Percentiles rank a stretch among this genome's conserved stretches.
These are phyloP conservation scores for Tetracladium marchalianum DNA, from an alignment of 495 filamentous ascomycete genomes.

Conservation along the genomic window DNA sequence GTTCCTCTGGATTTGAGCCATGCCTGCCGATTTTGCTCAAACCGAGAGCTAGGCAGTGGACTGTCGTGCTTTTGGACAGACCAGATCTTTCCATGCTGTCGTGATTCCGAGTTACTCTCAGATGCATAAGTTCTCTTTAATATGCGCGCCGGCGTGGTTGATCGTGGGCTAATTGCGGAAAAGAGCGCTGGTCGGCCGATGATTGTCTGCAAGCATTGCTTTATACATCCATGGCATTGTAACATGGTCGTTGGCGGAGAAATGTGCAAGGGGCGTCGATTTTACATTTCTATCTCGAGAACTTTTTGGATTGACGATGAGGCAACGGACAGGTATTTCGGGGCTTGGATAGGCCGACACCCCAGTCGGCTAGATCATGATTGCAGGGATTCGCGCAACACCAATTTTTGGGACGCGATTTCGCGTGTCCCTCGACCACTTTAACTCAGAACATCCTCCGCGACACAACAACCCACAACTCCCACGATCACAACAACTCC, in stretches of 20 bases:
- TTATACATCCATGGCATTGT: slow-evolving; percentile 13
- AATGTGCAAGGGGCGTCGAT: not conserved
- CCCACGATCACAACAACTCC: not conserved
- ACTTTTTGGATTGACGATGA: slow-evolving; percentile 1
- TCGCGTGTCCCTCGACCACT: not conserved
- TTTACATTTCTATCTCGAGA: not conserved
- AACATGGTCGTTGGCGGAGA: slow-evolving; percentile 10
- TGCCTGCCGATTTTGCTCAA: slow-evolving; percentile 1
- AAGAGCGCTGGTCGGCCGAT: slow-evolving; percentile 8
- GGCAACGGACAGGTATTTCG: not conserved
- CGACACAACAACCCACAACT: not conserved
- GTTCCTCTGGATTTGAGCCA: slow-evolving; percentile 16
- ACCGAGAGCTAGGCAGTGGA: too few species aligned
- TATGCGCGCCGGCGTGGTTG: too few species aligned
- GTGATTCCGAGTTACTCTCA: too few species aligned
- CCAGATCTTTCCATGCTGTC: too few species aligned
- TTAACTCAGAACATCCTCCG: not conserved
- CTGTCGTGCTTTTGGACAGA: too few species aligned
- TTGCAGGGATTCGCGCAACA: slow-evolving; percentile 7
- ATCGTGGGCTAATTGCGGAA: not conserved
- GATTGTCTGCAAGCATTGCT: slow-evolving; percentile 8
- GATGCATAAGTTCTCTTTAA: too few species aligned
- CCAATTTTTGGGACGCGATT: not conserved
- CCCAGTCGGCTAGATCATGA: too few species aligned
- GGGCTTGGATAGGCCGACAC: too few species aligned